Percentiles rank a stretch among this genome's conserved stretches.
Conservation (phyloP, 1,284 basidiomycete genomes). For the Gomphus sp. region DNA sequence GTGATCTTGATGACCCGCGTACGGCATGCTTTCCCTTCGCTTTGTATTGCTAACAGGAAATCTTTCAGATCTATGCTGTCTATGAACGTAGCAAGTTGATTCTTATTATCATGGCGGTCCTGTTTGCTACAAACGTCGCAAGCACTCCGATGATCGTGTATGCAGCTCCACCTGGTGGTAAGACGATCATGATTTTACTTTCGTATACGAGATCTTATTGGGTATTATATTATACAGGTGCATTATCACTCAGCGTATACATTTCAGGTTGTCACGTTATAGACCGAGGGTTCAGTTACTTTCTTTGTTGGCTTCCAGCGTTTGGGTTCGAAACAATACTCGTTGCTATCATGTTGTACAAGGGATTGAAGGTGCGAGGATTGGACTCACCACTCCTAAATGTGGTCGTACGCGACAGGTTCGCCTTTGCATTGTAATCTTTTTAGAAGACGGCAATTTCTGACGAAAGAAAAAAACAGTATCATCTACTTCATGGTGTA, state of each 20-base stretch:
- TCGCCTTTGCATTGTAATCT: neutral
- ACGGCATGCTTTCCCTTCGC: neutral
- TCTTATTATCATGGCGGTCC: neutral
- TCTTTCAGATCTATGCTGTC: neutral
- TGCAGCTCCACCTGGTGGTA: neutral
- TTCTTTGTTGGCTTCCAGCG: neutral
- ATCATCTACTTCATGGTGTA: neutral
- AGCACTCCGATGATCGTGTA: neutral
- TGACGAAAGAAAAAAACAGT: neutral
- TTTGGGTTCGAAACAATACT: neutral
- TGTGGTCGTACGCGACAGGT: neutral
- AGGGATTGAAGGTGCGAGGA: neutral
- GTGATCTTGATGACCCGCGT: neutral
- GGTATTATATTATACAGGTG: neutral
- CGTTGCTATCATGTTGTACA: neutral
- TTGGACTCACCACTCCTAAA: neutral
- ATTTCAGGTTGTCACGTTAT: neutral
- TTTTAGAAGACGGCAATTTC: neutral
- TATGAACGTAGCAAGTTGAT: neutral
- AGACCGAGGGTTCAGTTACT: neutral
- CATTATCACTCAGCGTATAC: neutral
- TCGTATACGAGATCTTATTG: neutral
- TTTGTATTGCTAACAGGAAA: neutral
- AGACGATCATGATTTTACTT: neutral
- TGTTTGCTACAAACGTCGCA: neutral